Percentiles rank a stretch among this genome's conserved stretches.
These are phyloP conservation scores for Crithidia mellificae DNA, from an alignment of 208 protist genomes.

Conservation along the genomic window DNA sequence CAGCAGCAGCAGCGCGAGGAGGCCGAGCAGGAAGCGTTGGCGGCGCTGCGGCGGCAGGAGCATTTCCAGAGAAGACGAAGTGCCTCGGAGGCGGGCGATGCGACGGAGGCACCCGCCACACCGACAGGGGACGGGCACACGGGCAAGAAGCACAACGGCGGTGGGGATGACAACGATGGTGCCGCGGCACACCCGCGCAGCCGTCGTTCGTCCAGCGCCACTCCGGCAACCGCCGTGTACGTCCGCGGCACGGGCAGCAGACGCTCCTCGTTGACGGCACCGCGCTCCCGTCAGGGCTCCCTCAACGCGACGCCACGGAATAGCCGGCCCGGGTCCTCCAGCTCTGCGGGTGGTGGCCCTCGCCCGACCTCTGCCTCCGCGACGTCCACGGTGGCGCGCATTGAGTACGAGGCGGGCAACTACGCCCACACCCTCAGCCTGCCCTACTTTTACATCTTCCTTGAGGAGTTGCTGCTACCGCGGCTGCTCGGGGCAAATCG, in stretches of 20 bases:
- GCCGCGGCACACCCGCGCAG: neutral
- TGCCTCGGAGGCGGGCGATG: neutral
- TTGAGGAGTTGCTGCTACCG: slow-evolving; percentile 52
- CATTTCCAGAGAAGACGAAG: no score
- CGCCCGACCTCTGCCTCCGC: neutral
- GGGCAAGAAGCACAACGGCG: no score
- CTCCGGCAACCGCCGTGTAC: neutral
- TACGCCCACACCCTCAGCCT: slow-evolving; percentile 41
- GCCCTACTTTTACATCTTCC: slow-evolving; percentile 41
- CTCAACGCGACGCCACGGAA: neutral
- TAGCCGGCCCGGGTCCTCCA: neutral
- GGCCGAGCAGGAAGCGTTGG: neutral
- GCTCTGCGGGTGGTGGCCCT: neutral
- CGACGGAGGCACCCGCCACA: neutral
- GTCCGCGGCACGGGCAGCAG: neutral
- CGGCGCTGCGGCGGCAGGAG: neutral
- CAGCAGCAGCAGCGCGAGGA: slow-evolving; percentile 27
- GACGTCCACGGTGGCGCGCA: neutral
- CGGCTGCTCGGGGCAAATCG: slow-evolving; percentile 45
- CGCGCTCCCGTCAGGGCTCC: neutral
- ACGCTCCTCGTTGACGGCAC: neutral
- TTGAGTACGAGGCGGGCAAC: slow-evolving; percentile 45
- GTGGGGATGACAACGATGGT: no score
- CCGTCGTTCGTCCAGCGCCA: neutral
- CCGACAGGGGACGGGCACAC: no score